These are phyloP conservation scores for Salvia hispanica DNA, from an alignment of 257 asterid species.

Conservation along the genomic window DNA sequence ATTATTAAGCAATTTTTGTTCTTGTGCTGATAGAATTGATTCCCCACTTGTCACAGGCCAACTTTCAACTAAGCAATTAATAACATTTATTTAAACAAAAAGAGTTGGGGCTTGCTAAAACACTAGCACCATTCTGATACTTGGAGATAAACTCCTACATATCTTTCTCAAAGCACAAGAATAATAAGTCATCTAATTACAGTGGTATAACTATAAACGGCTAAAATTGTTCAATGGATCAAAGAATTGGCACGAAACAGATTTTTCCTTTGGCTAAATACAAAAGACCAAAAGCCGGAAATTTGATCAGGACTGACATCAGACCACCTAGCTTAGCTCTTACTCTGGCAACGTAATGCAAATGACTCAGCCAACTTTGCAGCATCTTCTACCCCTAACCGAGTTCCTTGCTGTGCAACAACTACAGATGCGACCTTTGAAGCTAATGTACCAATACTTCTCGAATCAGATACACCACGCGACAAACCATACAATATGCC, in stretches of 20 bases:
- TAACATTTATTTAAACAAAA: too few species aligned
- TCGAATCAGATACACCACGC: constrained; percentile 66
- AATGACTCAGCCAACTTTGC: constrained; percentile 59
- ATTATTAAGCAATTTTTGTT: too few species aligned
- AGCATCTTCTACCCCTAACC: constrained; percentile 83
- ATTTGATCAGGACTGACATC: constrained; percentile 83
- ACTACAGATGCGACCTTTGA: constrained; percentile 92
- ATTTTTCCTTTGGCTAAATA: background rate
- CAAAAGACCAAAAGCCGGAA: constrained; percentile 60
- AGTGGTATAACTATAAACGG: constrained; percentile 21
- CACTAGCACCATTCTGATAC: background rate
- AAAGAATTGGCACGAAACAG: background rate
- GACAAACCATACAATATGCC: constrained; percentile 81
- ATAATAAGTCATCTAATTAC: constrained; percentile 27
- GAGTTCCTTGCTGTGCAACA: constrained; percentile 93
- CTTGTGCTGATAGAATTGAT: too few species aligned
- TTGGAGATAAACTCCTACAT: background rate
- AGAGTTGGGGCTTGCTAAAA: too few species aligned
- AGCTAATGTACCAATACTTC: constrained; percentile 78
- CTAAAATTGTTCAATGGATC: constrained; percentile 15
- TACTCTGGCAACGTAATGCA: constrained; percentile 35
- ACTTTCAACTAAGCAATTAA: too few species aligned
- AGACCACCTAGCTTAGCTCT: constrained; percentile 53
- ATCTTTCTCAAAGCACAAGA: background rate
- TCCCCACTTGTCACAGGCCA: too few species aligned